A percentile compares a stretch with the other conserved stretches of the same genome.
phyloP scores from a whole-genome alignment of 371 early-diverging fungal species.

The Mucor indicus region DNA sequence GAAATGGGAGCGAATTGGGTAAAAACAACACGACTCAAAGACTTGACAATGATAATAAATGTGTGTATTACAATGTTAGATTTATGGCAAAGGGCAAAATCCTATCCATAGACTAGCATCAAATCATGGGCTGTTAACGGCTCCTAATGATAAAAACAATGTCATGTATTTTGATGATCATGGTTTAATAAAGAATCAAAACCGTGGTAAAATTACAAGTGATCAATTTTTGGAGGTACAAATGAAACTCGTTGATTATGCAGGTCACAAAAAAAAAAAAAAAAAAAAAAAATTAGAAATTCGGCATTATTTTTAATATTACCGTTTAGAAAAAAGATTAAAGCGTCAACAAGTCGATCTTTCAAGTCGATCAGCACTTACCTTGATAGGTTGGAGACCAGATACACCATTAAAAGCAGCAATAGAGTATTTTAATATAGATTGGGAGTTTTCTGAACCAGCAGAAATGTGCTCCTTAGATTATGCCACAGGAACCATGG shows the following conservation, averaged over 20 bases:
- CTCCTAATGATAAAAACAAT: slow-evolving; percentile 38
- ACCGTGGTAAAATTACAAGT: slow-evolving; percentile 9
- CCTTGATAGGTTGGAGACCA: slow-evolving; percentile 35
- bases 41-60: too few species aligned
- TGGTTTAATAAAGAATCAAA: slow-evolving; percentile 14
- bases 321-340: slow-evolving; percentile 21
- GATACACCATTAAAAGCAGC: slow-evolving; percentile 38
- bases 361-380: slow-evolving; percentile 34
- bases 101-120: slow-evolving; percentile 37
- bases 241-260: slow-evolving; percentile 28
- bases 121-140: slow-evolving; percentile 29
- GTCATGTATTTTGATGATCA: slow-evolving; percentile 33
- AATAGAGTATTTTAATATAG: slow-evolving; percentile 44
- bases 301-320: neutral
- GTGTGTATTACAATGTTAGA: slow-evolving; percentile 13
- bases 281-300: neutral
- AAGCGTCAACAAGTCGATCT: slow-evolving; percentile 33
- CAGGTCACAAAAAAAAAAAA: slow-evolving; percentile 17
- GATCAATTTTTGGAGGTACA: slow-evolving; percentile 21
- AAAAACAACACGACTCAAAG: neutral
- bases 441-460: slow-evolving; percentile 50
- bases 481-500: slow-evolving; percentile 37
- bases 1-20: slow-evolving; percentile 54
- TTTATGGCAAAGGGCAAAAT: slow-evolving; percentile 46
- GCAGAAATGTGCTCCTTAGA: slow-evolving; percentile 43